Percentiles rank a stretch among this genome's conserved stretches.
These are phyloP conservation scores for Vitis hybrid DNA, from an alignment of 177 flowering plant genomes.

Conservation along the genomic window DNA sequence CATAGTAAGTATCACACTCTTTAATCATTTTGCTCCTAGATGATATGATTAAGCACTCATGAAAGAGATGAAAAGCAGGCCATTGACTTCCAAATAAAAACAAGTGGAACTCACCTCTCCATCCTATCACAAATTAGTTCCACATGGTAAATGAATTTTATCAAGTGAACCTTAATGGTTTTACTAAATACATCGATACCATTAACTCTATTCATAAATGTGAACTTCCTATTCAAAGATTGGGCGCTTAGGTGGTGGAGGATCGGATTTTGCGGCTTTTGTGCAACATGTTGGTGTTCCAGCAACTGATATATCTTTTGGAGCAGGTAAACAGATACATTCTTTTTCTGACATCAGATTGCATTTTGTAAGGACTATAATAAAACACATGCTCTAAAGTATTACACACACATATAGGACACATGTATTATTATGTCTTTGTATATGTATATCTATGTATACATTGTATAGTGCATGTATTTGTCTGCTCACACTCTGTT, in stretches of 20 bases:
- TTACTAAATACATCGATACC: not conserved
- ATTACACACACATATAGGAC: no score
- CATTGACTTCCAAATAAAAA: not conserved
- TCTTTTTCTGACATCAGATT: not conserved
- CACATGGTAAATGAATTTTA: not conserved
- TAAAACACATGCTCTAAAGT: no score
- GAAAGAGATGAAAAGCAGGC: not conserved
- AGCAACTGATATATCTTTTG: conserved; percentile 54
- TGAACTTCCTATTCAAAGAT: conserved; percentile 29
- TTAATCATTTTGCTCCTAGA: not conserved
- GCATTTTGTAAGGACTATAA: not conserved
- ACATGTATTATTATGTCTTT: no score
- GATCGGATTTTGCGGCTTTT: conserved; percentile 71
- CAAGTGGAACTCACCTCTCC: not conserved
- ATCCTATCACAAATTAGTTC: not conserved
- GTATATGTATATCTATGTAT: no score
- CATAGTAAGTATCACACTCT: conserved; percentile 30
- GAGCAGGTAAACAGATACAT: conserved; percentile 38
- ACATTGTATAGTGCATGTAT: no score
- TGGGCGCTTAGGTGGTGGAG: conserved; percentile 60
- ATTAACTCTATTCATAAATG: not conserved
- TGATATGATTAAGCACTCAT: not conserved
- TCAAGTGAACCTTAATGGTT: not conserved
- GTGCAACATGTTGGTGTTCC: conserved; percentile 77
- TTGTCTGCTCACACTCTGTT: no score